Percentiles rank a stretch among this genome's conserved stretches.
Evolutionary conservation across 192 early-diverging fungal species (phyloP).

Genomic region (Podila epigama): DNA sequence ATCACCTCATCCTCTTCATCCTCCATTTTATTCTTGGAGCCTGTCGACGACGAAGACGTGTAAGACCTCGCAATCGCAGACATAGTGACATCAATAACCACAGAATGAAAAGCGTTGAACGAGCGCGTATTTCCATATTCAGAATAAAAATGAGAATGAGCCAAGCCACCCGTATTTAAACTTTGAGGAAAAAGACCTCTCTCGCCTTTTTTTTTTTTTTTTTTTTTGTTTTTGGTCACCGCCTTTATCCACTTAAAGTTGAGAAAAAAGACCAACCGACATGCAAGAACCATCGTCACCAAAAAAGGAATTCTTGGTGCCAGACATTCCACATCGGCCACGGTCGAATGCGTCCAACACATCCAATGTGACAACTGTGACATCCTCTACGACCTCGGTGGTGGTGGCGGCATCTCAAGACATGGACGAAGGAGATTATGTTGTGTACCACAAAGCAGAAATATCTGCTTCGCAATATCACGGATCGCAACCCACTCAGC

Average conservation of each 20-base stretch:
- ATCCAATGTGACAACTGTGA: not conserved
- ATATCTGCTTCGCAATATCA: slow-evolving; percentile 7
- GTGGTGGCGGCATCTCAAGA: not conserved
- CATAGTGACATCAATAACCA: too few relatives aligned
- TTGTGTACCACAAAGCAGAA: slow-evolving; percentile 7
- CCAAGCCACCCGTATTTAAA: too few relatives aligned
- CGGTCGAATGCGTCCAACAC: not conserved
- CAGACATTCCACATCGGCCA: not conserved
- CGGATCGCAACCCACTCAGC: slow-evolving; percentile 6
- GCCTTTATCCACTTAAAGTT: not conserved
- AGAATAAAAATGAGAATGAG: too few relatives aligned
- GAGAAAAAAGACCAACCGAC: not conserved
- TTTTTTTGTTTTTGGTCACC: not conserved
- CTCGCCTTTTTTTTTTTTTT: too few relatives aligned
- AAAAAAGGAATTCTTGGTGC: slow-evolving; percentile 5
- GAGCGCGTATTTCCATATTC: too few relatives aligned
- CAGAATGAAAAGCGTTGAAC: too few relatives aligned
- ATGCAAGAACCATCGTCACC: not conserved
- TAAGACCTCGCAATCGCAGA: too few relatives aligned
- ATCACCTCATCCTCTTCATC: not conserved
- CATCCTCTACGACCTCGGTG: not conserved
- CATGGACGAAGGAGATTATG: not conserved
- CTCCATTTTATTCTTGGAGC: not conserved
- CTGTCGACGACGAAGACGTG: not conserved
- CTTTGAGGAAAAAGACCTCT: too few relatives aligned